Conservation (phyloP, 257 asterid species). For the Salvia hispanica region DNA sequence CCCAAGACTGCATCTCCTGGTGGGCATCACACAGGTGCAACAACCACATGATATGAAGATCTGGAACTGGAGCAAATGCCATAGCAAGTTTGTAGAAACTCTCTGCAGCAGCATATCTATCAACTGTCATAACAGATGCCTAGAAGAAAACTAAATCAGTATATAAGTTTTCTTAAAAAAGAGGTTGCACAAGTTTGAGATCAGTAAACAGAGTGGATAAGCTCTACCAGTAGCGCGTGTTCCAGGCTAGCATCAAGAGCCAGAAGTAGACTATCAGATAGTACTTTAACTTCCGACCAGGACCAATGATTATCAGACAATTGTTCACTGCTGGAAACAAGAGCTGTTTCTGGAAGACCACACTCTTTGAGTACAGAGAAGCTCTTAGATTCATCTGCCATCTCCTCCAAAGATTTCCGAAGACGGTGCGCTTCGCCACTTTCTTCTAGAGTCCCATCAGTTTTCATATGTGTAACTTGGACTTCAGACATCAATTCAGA, state of each 20-base stretch:
- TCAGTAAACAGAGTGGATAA: conserved; percentile 31
- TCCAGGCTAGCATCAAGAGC: conserved; percentile 99
- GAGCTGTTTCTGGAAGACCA: conserved; percentile 76
- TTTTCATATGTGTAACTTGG: conserved; percentile 90
- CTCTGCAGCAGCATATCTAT: conserved; percentile 97
- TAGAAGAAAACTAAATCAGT: conserved; percentile 34
- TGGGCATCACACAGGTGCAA: conserved; percentile 97
- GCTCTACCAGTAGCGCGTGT: conserved; percentile 84
- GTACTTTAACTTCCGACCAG: conserved; percentile 78
- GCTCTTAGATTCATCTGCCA: conserved; percentile 81
- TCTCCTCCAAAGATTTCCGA: conserved; percentile 81
- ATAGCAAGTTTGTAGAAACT: conserved; percentile 95
- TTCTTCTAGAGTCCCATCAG: conserved; percentile 94
- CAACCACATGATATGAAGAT: conserved; percentile 99
- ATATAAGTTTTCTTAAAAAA: conserved; percentile 12
- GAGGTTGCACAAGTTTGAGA: conserved; percentile 24
- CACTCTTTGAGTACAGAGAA: conserved; percentile 56
- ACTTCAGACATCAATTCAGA: conserved; percentile 99
- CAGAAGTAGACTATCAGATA: conserved; percentile 80
- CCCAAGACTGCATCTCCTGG: conserved; percentile 99
- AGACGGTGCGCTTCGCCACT: conserved; percentile 93
- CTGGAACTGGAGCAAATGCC: conserved; percentile 99
- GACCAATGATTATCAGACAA: conserved; percentile 65
- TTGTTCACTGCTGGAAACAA: conserved; percentile 51
- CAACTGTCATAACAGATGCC: conserved; percentile 93